These are phyloP conservation scores for Chaetomium cochliodes DNA, from an alignment of 495 filamentous ascomycete genomes.

Conservation along the genomic window DNA sequence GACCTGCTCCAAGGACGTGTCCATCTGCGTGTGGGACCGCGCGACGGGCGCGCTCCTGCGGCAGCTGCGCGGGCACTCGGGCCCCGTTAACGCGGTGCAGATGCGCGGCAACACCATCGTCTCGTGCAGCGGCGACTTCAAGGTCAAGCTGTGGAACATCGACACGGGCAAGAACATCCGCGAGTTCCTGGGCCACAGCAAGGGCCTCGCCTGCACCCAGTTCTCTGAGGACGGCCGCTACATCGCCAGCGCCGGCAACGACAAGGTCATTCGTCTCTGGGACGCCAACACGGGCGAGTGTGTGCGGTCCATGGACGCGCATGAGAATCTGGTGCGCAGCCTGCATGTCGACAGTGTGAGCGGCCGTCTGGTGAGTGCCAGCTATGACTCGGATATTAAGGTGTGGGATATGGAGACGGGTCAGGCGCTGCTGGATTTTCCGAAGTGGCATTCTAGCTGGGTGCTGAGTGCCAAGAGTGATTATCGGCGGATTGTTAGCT, in stretches of 20 bases:
- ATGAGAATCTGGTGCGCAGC: slow-evolving; percentile 77
- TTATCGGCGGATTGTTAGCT: slow-evolving; percentile 87
- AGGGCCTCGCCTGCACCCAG: slow-evolving; percentile 91
- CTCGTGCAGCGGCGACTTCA: slow-evolving; percentile 87
- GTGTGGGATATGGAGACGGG: slow-evolving; percentile 82
- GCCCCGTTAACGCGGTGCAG: slow-evolving; percentile 94
- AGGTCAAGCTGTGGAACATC: slow-evolving; percentile 93
- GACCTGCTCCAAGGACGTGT: slow-evolving; percentile 91
- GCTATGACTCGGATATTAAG: slow-evolving; percentile 91
- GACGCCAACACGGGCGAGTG: slow-evolving; percentile 86
- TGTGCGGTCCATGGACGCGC: slow-evolving; percentile 71
- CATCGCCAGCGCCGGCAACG: slow-evolving; percentile 91
- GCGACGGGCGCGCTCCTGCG: slow-evolving; percentile 68
- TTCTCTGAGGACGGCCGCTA: slow-evolving; percentile 87
- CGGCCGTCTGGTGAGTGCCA: slow-evolving; percentile 80
- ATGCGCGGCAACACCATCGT: slow-evolving; percentile 88
- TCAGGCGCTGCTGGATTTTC: slow-evolving; percentile 68
- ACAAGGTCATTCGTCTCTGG: slow-evolving; percentile 90
- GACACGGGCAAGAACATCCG: slow-evolving; percentile 78
- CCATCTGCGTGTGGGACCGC: slow-evolving; percentile 91
- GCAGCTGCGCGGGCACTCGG: slow-evolving; percentile 76
- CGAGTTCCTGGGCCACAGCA: slow-evolving; percentile 81
- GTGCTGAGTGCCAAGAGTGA: slow-evolving; percentile 93
- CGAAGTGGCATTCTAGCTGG: slow-evolving; percentile 92
- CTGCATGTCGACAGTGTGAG: slow-evolving; percentile 83